Conservation (phyloP, 1,139 yeast species). For the Citeromyces hawaiiensis region DNA sequence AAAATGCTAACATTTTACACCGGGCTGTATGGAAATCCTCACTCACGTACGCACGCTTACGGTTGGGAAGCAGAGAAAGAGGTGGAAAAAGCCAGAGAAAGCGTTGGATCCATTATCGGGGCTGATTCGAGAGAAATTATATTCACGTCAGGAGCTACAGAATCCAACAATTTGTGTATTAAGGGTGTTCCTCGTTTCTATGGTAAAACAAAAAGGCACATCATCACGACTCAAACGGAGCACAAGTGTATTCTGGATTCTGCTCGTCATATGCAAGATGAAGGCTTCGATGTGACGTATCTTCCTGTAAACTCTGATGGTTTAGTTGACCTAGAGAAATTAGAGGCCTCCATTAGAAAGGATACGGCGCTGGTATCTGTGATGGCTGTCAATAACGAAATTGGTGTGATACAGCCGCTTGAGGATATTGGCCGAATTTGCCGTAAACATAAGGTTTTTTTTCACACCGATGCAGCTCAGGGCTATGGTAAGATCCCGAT, state of each 20-base stretch:
- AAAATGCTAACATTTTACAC: constrained; percentile 88
- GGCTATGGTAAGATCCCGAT: constrained; percentile 90
- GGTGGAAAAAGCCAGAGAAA: constrained; percentile 74
- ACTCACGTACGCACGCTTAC: constrained; percentile 92
- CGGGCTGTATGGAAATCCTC: constrained; percentile 94
- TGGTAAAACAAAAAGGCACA: constrained; percentile 79
- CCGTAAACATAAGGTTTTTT: constrained; percentile 75
- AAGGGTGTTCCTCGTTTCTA: constrained; percentile 95
- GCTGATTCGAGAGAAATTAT: constrained; percentile 97
- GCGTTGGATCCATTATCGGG: constrained; percentile 70
- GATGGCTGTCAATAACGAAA: constrained; percentile 97
- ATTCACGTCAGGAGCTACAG: constrained; percentile 97
- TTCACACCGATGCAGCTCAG: constrained; percentile 99
- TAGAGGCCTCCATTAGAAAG: constrained; percentile 76
- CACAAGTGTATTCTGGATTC: constrained; percentile 97
- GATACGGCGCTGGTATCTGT: constrained; percentile 88
- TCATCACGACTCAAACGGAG: constrained; percentile 92
- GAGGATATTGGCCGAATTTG: constrained; percentile 89
- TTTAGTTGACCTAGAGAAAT: constrained; percentile 59
- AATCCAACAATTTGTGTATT: constrained; percentile 84
- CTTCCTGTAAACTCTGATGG: constrained; percentile 79
- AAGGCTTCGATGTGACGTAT: constrained; percentile 93
- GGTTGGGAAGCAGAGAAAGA: constrained; percentile 98
- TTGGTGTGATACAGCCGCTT: constrained; percentile 93
- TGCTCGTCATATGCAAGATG: constrained; percentile 88